phyloP scores from a whole-genome alignment of 257 asterid genomes.

The Agastache rugosa region DNA sequence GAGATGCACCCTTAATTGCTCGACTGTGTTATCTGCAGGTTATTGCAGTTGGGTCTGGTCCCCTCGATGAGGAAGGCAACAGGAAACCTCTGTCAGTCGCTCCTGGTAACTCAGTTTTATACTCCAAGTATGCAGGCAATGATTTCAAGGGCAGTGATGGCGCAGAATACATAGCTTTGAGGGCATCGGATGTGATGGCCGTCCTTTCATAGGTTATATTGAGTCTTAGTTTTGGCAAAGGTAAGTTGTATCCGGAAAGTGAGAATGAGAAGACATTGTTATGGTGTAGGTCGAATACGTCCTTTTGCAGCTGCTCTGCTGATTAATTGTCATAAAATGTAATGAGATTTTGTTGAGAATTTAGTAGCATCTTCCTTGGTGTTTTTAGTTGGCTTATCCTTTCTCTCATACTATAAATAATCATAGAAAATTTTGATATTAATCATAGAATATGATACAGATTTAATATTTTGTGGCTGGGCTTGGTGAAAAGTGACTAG shows the following conservation, averaged over 20 bases:
- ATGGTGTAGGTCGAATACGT: constrained; percentile 43
- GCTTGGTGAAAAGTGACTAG: background rate
- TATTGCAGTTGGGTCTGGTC: constrained; percentile 89
- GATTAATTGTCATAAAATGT: constrained; percentile 31
- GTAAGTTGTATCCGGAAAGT: background rate
- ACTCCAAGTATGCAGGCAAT: constrained; percentile 89
- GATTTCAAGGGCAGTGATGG: constrained; percentile 88
- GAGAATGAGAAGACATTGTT: constrained; percentile 29
- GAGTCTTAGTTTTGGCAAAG: background rate
- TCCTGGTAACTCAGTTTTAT: constrained; percentile 77
- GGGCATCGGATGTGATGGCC: constrained; percentile 87
- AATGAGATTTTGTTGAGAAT: constrained; percentile 15
- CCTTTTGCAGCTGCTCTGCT: background rate
- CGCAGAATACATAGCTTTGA: constrained; percentile 67
- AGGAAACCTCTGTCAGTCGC: constrained; percentile 73
- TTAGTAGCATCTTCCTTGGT: constrained; percentile 4
- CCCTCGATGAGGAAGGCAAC: constrained; percentile 80
- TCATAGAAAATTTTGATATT: background rate
- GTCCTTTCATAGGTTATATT: constrained; percentile 57
- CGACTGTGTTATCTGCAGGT: constrained; percentile 49
- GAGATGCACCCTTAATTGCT: background rate
- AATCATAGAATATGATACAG: background rate
- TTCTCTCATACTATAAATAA: no score
- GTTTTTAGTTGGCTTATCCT: background rate
- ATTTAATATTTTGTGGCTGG: background rate